Evolutionary conservation across 805 yeast species (phyloP).

Genomic region (Lipomyces mesembrius): DNA sequence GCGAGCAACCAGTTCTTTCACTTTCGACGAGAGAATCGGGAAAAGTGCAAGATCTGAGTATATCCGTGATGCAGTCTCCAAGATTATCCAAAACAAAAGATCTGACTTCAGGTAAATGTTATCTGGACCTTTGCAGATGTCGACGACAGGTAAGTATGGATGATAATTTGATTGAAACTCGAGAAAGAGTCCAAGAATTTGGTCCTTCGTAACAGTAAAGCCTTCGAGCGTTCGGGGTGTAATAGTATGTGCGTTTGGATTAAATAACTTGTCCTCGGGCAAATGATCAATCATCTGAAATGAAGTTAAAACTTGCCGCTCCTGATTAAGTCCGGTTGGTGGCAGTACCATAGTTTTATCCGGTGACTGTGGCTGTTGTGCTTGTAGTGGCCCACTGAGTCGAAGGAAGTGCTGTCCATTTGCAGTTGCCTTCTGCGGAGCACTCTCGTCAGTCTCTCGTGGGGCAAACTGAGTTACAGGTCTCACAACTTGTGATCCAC

Average conservation of each 20-base stretch:
- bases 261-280: neutral
- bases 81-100: slow-evolving; percentile 89
- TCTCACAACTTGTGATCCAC: neutral
- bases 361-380: neutral
- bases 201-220: slow-evolving; percentile 62
- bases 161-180: slow-evolving; percentile 83
- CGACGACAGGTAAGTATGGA: slow-evolving; percentile 85
- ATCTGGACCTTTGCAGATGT: slow-evolving; percentile 80
- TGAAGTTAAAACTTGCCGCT: neutral
- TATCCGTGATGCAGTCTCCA: slow-evolving; percentile 81
- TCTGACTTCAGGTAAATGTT: slow-evolving; percentile 79
- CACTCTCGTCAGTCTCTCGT: neutral
- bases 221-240: slow-evolving; percentile 74
- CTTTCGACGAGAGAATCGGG: slow-evolving; percentile 23
- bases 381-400: neutral
- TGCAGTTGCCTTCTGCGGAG: neutral
- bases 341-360: neutral
- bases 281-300: neutral
- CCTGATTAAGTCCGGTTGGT: neutral
- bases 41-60: slow-evolving; percentile 46
- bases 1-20: slow-evolving; percentile 35
- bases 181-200: slow-evolving; percentile 63
- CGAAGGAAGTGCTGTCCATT: neutral
- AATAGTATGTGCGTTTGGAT: slow-evolving; percentile 9
- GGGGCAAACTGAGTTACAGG: neutral